Evolutionary conservation across 306 rosid species (phyloP).

Genomic region (Nissolia schottii): DNA sequence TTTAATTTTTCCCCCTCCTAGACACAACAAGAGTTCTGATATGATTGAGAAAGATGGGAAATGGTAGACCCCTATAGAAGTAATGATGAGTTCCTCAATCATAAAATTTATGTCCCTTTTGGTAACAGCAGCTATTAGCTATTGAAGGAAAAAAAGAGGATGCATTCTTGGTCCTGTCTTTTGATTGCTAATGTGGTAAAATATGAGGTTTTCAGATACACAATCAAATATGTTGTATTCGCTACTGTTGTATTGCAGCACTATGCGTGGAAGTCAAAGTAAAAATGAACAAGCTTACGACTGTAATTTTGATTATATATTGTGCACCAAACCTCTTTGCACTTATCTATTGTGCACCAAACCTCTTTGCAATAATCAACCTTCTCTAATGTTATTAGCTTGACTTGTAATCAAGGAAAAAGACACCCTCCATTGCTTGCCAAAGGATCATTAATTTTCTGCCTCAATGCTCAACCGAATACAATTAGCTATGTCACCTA

Average conservation of each 20-base stretch:
- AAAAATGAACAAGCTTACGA: background rate
- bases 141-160: background rate
- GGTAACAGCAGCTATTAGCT: background rate
- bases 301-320: background rate
- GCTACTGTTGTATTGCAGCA: background rate
- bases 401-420: background rate
- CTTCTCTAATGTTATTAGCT: background rate
- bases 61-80: background rate
- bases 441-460: background rate
- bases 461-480: background rate
- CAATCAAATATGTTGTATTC: background rate
- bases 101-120: background rate
- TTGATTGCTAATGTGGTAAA: background rate
- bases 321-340: background rate
- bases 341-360: background rate
- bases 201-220: background rate
- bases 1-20: background rate
- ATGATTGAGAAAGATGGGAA: background rate
- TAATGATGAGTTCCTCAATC: background rate
- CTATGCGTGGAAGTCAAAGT: background rate
- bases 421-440: background rate
- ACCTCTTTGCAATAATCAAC: background rate
- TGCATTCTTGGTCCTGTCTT: background rate
- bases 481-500: background rate
- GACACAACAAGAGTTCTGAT: background rate